Evolutionary conservation across 768 basidiomycete genomes (phyloP).

Genomic region (Boletus rubroflammeus): DNA sequence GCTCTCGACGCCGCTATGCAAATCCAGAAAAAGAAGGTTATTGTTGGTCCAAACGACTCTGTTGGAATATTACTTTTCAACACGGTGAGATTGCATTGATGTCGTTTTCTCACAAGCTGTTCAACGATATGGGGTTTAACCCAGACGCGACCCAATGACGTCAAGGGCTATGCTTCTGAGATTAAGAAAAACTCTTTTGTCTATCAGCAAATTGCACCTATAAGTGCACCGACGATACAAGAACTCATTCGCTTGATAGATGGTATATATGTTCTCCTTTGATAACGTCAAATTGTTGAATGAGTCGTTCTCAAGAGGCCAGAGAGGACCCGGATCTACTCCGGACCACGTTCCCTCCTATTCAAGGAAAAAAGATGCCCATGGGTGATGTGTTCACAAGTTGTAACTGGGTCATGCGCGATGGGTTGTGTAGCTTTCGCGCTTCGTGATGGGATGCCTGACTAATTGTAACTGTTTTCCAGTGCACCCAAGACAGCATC

Average conservation of each 20-base stretch:
- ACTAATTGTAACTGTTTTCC: background rate
- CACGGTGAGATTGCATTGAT: conserved; percentile 53
- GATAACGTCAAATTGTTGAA: background rate
- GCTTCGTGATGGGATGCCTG: conserved; percentile 14
- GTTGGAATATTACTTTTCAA: conserved; percentile 93
- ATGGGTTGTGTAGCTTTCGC: conserved; percentile 51
- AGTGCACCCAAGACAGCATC: conserved; percentile 85
- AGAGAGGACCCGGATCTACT: conserved; percentile 60
- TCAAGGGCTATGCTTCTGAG: conserved; percentile 45
- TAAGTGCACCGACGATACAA: conserved; percentile 81
- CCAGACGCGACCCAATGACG: conserved; percentile 27
- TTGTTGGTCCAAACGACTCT: conserved; percentile 83
- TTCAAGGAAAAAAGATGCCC: conserved; percentile 56
- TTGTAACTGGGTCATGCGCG: conserved; percentile 85
- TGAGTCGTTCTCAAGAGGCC: conserved; percentile 43
- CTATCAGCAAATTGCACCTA: conserved; percentile 70
- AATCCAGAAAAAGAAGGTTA: conserved; percentile 86
- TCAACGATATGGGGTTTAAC: background rate
- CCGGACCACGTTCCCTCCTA: conserved; percentile 59
- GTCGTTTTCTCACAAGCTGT: background rate
- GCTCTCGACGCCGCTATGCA: conserved; percentile 83
- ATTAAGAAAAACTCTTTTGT: conserved; percentile 69
- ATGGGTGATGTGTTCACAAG: conserved; percentile 90
- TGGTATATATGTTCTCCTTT: conserved; percentile 42
- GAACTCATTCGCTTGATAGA: conserved; percentile 75